Base-by-base conservation (phyloP, 257 asterid genomes). In the Knoxia roxburghii region DNA sequence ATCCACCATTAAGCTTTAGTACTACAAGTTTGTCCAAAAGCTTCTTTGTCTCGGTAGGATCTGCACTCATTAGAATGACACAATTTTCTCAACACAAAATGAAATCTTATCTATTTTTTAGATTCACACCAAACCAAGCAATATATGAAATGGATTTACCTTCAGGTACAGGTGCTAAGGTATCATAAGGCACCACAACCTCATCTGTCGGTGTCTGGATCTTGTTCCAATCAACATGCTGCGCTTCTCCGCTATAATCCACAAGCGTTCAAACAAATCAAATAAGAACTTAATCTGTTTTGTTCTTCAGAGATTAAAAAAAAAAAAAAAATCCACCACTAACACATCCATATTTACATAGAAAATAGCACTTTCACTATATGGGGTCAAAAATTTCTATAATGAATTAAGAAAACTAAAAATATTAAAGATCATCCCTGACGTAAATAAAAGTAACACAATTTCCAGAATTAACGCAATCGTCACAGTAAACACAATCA, bases 1-100 rank as follows among this genome's bases (percentile, higher is more conserved):
- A 83, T 45, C 99, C 99, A 79, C 99, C 99, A 72, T 94, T 94
- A 74, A 94, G 99, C 86, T 94, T 94, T 64, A 94, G 68, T 54
- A 94, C 99, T 68, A 83, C 99, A 66, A 94, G 96, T 81, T 94
- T 94, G 82, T 91, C 91, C 75, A 94, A 76, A 67, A 94, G 96
- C 60, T 81, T 82, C 82, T 79, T 88, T 64, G 87, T 84, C 80
- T 85, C 89, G 0, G 79, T 72, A 67, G 88, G 77, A 81, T 85
- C 99, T 94, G 88, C 73, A 73, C 15, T 46, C 75, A 76, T 58
- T n/a, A 40, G 54, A 69, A 21, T 58, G 21, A 70, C 39, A 2
- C 32, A 39, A 26, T 24, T 43, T 35, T 71, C 5, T 32, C 37
- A 39, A 40, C 37, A 29, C 1, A 7, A 18, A 35, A 27, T 17